Base-by-base conservation (phyloP, 2,329 filamentous ascomycete genomes). In the Fusarium nisikadoi region DNA sequence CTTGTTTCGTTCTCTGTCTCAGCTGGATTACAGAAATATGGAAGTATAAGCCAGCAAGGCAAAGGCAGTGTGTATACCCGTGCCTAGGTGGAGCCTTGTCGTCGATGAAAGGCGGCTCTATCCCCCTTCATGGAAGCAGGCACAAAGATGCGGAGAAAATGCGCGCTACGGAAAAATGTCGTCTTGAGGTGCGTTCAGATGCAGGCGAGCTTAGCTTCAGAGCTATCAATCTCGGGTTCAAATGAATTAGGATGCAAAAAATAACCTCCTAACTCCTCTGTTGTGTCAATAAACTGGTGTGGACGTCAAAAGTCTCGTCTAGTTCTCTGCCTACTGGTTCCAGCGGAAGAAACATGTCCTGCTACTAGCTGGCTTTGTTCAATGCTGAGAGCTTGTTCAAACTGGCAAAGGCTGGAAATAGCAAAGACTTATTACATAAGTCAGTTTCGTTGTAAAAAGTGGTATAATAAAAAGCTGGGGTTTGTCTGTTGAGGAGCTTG, bases 121-220 rank as follows among this genome's bases (percentile, higher is more conserved):
- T 11, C 1, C 8, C 4, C 1, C 14, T 16, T 8, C 14, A 0
- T 6, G 12, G 7, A 6, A n/a, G 3, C 19, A 31, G 8, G 0
- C 3, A 9, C 7, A 7, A 33, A 13, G 14, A 49, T 23, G 14
- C 27, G 20, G 45, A 12, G 45, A 16, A 31, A 31, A 17, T 17
- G 14, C 0, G 4, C 14, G 23, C 45, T 6, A n/a, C 13, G 2
- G 7, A 5, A 8, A 8, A 16, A 5, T 10, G 6, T 25, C 7
- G 3, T 11, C 3, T 3, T 5, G 3, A 6, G 16, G 45, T 17
- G 10, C 2, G 8, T n/a, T 33, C 8, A 33, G n/a, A 33, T 9
- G 29, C 29, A 10, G 8, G 3, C 8, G 2, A 23, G 29, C n/a
- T 16, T 10, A 33, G 16, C 8, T 11, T 3, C 11, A 39, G 12